phyloP scores from a whole-genome alignment of 306 rosid genomes.

The Dicorynia guianensis region DNA sequence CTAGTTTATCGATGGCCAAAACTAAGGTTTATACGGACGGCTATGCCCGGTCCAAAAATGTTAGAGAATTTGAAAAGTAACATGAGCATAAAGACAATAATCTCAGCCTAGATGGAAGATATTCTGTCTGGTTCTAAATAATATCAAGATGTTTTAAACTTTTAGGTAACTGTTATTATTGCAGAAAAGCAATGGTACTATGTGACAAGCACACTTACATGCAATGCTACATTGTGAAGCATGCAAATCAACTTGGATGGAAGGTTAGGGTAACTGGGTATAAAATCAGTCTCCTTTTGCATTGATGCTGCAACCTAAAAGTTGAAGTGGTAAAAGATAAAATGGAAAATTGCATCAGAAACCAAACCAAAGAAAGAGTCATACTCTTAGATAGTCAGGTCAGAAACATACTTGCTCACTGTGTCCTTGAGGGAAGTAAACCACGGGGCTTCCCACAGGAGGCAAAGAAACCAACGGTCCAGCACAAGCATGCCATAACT shows the following conservation, averaged over 20 bases:
- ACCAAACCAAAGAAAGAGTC: slow-evolving; percentile 27
- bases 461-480: slow-evolving; percentile 97
- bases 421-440: slow-evolving; percentile 97
- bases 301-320: slow-evolving; percentile 96
- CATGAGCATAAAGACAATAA: not conserved
- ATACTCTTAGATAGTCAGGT: slow-evolving; percentile 7
- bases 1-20: not conserved
- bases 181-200: slow-evolving; percentile 3
- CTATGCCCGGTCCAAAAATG: slow-evolving; percentile 11
- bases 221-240: slow-evolving; percentile 92
- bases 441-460: slow-evolving; percentile 92
- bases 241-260: slow-evolving; percentile 97
- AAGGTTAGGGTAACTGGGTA: slow-evolving; percentile 97
- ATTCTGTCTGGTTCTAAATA: not conserved
- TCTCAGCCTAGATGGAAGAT: slow-evolving; percentile 3
- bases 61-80: not conserved
- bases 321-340: slow-evolving; percentile 31
- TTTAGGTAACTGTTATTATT: slow-evolving; percentile 30
- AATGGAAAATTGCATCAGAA: slow-evolving; percentile 36
- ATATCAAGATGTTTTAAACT: not conserved
- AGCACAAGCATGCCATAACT: slow-evolving; percentile 99
- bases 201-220: slow-evolving; percentile 62
- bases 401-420: slow-evolving; percentile 81
- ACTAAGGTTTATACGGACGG: not conserved
- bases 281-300: slow-evolving; percentile 94